Conservation (phyloP, 441 rosid genomes). For the Syzygium syzygioides region DNA sequence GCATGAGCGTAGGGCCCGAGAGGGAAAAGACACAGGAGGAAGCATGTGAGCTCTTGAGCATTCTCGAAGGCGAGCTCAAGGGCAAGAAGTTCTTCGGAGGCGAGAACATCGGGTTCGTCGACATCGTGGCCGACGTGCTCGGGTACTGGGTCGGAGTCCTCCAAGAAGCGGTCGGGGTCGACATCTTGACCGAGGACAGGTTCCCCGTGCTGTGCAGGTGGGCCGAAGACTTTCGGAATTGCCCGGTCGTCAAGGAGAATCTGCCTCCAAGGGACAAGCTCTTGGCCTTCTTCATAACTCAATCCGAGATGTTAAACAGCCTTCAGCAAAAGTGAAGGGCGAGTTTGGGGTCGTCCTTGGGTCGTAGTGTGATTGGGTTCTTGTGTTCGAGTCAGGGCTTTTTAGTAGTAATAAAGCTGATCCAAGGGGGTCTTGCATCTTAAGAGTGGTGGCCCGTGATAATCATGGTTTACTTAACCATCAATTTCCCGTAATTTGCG, state of each 20-base stretch:
- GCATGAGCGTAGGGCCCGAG: conserved; percentile 22
- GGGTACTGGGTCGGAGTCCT: conserved; percentile 17
- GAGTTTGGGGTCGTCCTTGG: background rate
- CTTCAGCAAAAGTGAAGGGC: background rate
- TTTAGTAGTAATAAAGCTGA: background rate
- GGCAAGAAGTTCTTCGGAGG: conserved; percentile 38
- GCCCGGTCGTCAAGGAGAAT: conserved; percentile 24
- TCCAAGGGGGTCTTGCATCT: background rate
- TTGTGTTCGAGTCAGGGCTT: background rate
- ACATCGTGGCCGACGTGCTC: conserved; percentile 23
- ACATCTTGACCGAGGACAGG: conserved; percentile 24
- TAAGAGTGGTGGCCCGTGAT: background rate
- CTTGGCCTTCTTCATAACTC: conserved; percentile 8
- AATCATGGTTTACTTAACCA: background rate
- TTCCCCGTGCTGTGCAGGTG: conserved; percentile 29
- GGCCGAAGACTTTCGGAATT: conserved; percentile 22
- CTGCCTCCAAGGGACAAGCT: conserved; percentile 46
- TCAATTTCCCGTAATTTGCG: background rate
- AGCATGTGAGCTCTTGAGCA: conserved; percentile 29
- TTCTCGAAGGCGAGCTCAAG: conserved; percentile 42
- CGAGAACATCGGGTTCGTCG: conserved; percentile 30
- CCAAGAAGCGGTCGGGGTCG: conserved; percentile 20
- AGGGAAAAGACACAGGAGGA: conserved; percentile 32
- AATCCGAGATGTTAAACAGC: background rate
- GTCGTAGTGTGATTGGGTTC: background rate